These are phyloP conservation scores for Senecio squalidus DNA, from an alignment of 140 eudicot species.

Conservation along the genomic window DNA sequence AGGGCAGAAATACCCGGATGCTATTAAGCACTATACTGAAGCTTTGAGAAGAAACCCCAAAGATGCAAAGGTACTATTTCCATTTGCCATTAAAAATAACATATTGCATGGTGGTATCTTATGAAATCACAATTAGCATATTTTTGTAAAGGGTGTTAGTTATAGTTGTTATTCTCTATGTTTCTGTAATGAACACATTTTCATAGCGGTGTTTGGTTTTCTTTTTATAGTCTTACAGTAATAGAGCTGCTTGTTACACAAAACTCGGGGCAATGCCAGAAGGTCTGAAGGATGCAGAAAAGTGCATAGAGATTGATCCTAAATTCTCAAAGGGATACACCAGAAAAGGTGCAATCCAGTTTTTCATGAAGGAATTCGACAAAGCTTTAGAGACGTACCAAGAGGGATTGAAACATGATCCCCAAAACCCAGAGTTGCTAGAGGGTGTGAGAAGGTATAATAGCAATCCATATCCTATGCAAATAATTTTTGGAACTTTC, in stretches of 20 bases:
- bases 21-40: constrained; percentile 85
- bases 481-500: not conserved
- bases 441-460: constrained; percentile 86
- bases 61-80: constrained; percentile 52
- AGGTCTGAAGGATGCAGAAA: constrained; percentile 96
- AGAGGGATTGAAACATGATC: constrained; percentile 81
- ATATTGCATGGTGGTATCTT: too few relatives aligned
- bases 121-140: too few relatives aligned
- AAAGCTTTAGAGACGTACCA: constrained; percentile 93
- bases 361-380: constrained; percentile 93
- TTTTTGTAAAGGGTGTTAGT: not conserved
- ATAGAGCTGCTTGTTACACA: constrained; percentile 91
- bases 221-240: constrained; percentile 69
- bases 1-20: constrained; percentile 92
- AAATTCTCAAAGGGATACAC: constrained; percentile 88
- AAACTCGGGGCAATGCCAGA: constrained; percentile 93
- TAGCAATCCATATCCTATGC: not conserved
- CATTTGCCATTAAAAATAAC: not conserved
- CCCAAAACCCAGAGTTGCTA: constrained; percentile 68
- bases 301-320: constrained; percentile 94
- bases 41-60: constrained; percentile 83
- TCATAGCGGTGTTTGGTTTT: not conserved
- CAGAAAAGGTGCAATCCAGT: constrained; percentile 87
- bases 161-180: too few relatives aligned
- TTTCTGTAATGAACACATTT: not conserved